Evolutionary conservation across 1,284 basidiomycete species (phyloP).

Genomic region (Termitomyces sp.): DNA sequence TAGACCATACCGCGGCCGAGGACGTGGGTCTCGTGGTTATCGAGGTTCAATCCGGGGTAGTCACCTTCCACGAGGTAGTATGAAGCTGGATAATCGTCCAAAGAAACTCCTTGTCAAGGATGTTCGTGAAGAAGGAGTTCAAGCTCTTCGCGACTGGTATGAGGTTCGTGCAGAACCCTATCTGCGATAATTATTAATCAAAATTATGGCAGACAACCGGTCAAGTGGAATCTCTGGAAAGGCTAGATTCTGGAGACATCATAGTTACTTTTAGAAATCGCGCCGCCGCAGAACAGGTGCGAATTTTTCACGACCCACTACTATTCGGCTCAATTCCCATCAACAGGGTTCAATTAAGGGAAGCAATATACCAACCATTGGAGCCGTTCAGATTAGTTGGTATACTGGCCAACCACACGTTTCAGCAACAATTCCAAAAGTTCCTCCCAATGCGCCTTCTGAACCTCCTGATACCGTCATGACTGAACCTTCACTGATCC

Average conservation of each 20-base stretch:
- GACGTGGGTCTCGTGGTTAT: slow-evolving; percentile 56
- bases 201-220: slow-evolving; percentile 46
- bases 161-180: slow-evolving; percentile 45
- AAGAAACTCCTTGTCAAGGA: slow-evolving; percentile 77
- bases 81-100: slow-evolving; percentile 90
- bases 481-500: slow-evolving; percentile 1
- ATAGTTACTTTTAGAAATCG: slow-evolving; percentile 66
- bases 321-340: neutral
- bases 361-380: slow-evolving; percentile 54
- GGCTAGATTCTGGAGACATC: slow-evolving; percentile 47
- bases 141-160: slow-evolving; percentile 77
- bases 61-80: slow-evolving; percentile 51
- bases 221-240: slow-evolving; percentile 60
- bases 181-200: neutral
- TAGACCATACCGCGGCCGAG: slow-evolving; percentile 70
- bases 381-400: slow-evolving; percentile 64
- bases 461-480: slow-evolving; percentile 7
- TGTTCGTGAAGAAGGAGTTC: slow-evolving; percentile 46
- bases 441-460: slow-evolving; percentile 13
- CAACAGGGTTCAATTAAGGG: slow-evolving; percentile 65
- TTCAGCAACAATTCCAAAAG: slow-evolving; percentile 10
- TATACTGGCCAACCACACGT: slow-evolving; percentile 33
- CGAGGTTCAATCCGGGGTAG: slow-evolving; percentile 65
- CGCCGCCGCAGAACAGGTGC: slow-evolving; percentile 70
- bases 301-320: neutral